These are phyloP conservation scores for Aurantiochytrium sp. DNA, from an alignment of 108 stramenopile species.

Conservation along the genomic window DNA sequence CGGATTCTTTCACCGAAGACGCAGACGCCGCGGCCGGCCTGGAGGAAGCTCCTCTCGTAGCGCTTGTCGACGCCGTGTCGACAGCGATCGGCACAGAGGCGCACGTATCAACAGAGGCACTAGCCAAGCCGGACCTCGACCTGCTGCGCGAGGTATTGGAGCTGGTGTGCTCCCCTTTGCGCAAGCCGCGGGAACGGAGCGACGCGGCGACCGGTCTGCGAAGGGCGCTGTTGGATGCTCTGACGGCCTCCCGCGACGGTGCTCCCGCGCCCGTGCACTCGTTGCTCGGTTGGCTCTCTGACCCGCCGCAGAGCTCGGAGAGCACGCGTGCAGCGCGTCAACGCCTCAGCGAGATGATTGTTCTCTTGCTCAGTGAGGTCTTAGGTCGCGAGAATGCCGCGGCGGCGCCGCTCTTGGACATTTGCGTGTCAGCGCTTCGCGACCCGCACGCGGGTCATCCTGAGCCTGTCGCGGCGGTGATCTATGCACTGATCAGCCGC, in stretches of 20 bases:
- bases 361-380: neutral
- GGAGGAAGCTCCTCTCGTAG: neutral
- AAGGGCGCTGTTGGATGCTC: neutral
- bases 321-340: neutral
- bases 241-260: neutral
- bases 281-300: neutral
- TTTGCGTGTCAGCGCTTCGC: conserved; percentile 16
- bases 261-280: conserved; percentile 8
- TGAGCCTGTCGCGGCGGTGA: conserved; percentile 18
- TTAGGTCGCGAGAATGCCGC: conserved; percentile 2
- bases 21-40: neutral
- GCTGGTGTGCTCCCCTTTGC: neutral
- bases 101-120: neutral
- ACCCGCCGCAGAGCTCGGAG: neutral
- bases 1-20: neutral
- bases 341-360: conserved; percentile 19
- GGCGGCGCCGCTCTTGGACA: neutral
- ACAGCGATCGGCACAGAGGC: conserved; percentile 4
- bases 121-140: conserved; percentile 8
- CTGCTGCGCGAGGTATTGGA: neutral
- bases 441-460: conserved; percentile 24
- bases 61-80: neutral
- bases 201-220: neutral
- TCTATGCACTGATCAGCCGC: neutral
- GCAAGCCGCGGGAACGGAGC: neutral